phyloP scores from a whole-genome alignment of 2,329 filamentous ascomycete species.

The Emergomyces orientalis region DNA sequence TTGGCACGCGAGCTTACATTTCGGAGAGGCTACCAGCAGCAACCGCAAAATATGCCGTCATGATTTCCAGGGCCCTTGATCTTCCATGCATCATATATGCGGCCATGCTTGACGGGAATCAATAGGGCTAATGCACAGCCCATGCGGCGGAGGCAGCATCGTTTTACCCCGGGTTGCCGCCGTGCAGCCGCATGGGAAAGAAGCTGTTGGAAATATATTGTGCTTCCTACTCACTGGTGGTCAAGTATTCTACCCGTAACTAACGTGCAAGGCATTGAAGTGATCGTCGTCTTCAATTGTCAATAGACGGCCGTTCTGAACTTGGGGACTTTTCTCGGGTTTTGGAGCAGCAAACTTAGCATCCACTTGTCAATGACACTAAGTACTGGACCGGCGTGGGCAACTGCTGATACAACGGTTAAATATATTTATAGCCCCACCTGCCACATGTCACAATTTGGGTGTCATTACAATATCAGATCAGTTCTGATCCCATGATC shows the following conservation, averaged over 20 bases:
- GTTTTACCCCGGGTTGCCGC: slow-evolving; percentile 24
- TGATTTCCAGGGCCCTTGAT: slow-evolving; percentile 2
- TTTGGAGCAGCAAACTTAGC: background rate
- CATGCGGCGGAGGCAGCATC: slow-evolving; percentile 20
- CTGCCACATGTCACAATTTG: slow-evolving; percentile 21
- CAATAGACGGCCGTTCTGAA: background rate
- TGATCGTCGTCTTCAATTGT: slow-evolving; percentile 3
- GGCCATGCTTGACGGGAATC: background rate
- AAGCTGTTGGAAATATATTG: background rate
- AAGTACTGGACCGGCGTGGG: background rate
- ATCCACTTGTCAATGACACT: slow-evolving; percentile 1
- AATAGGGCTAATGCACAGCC: slow-evolving; percentile 7
- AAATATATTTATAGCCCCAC: slow-evolving; percentile 26
- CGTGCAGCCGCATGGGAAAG: slow-evolving; percentile 16
- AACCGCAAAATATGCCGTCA: background rate
- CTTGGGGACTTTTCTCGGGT: background rate
- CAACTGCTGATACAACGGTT: slow-evolving; percentile 18
- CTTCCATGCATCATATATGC: background rate
- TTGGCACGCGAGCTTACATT: slow-evolving; percentile 1
- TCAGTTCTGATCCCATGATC: slow-evolving; percentile 3
- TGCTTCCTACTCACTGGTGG: background rate
- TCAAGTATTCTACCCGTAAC: background rate
- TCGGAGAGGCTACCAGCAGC: background rate
- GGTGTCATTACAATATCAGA: background rate
- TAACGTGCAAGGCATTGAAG: background rate